Conservation (phyloP, 345 rosid species). For the Hypericum androsaemum region DNA sequence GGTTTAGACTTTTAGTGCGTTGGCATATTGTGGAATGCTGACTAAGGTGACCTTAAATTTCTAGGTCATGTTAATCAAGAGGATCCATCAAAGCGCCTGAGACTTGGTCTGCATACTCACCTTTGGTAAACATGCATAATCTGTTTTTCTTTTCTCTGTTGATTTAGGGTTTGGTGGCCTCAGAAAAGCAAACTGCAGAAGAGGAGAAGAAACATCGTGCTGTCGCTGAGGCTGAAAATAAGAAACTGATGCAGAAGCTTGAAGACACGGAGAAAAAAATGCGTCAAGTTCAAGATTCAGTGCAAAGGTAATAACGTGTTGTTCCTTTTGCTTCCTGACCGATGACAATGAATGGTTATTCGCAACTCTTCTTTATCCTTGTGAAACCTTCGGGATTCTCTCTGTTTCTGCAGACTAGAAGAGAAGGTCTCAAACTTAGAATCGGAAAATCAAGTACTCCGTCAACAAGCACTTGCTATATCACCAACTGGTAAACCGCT, state of each 20-base stretch:
- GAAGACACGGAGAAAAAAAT: conserved; percentile 4
- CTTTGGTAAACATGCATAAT: conserved; percentile 4
- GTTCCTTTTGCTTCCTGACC: background rate
- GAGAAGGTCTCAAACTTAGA: conserved; percentile 9
- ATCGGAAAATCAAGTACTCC: conserved; percentile 10
- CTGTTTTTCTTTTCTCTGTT: too few species aligned
- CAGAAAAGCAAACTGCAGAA: conserved; percentile 4
- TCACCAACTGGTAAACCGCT: conserved; percentile 8
- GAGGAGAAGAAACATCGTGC: background rate
- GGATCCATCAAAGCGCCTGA: too few species aligned
- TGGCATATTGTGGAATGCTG: too few species aligned
- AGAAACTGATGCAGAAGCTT: conserved; percentile 2
- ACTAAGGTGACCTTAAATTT: too few species aligned
- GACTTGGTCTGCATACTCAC: conserved; percentile 3
- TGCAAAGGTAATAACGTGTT: background rate
- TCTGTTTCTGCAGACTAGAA: conserved; percentile 3
- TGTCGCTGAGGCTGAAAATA: background rate
- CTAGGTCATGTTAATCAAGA: too few species aligned
- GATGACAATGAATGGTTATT: background rate
- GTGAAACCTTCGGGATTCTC: background rate
- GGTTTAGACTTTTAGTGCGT: too few species aligned
- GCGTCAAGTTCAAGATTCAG: conserved; percentile 7
- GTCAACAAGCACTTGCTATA: conserved; percentile 11
- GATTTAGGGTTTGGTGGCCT: background rate
- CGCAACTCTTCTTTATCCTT: background rate